Evolutionary conservation across 2,329 filamentous ascomycete species (phyloP).

Genomic region (Aspergillus sp.): DNA sequence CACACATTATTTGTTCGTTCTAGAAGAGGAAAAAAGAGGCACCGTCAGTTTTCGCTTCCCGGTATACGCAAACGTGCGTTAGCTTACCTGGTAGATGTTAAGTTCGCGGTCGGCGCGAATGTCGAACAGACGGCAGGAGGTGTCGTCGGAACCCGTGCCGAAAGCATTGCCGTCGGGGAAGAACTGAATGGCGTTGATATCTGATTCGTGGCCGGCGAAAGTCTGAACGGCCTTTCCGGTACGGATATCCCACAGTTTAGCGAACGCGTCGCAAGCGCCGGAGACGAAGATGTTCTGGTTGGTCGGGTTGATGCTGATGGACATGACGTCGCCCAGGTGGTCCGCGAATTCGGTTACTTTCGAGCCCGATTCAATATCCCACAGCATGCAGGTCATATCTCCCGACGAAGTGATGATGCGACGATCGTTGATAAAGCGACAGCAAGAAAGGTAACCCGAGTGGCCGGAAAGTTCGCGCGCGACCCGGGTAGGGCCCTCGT

Average conservation of each 20-base stretch:
- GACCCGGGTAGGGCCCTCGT: constrained; percentile 95
- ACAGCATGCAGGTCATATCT: constrained; percentile 99
- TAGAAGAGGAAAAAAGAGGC: constrained; percentile 38
- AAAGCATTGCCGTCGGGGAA: constrained; percentile 99
- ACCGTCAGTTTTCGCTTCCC: constrained; percentile 7
- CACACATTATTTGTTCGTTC: constrained; percentile 96
- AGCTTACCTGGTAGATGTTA: constrained; percentile 64
- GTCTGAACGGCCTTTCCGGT: constrained; percentile 98
- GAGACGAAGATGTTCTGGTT: constrained; percentile 99
- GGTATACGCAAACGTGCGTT: background rate
- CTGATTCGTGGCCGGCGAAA: constrained; percentile 96
- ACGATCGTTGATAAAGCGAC: constrained; percentile 97
- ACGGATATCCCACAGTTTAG: constrained; percentile 98
- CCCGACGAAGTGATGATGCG: constrained; percentile 97
- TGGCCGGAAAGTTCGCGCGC: constrained; percentile 94
- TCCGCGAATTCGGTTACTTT: constrained; percentile 98
- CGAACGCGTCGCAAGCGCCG: constrained; percentile 97
- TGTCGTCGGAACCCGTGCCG: constrained; percentile 95
- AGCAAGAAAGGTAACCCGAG: constrained; percentile 96
- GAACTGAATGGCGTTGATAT: constrained; percentile 99
- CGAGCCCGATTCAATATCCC: constrained; percentile 97
- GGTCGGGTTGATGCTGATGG: constrained; percentile 97
- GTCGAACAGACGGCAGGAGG: constrained; percentile 94
- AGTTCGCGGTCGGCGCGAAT: constrained; percentile 88
- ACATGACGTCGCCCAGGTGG: constrained; percentile 98